Evolutionary conservation across 768 basidiomycete genomes (phyloP).

Genomic region (Pleurotus pulmonarius): DNA sequence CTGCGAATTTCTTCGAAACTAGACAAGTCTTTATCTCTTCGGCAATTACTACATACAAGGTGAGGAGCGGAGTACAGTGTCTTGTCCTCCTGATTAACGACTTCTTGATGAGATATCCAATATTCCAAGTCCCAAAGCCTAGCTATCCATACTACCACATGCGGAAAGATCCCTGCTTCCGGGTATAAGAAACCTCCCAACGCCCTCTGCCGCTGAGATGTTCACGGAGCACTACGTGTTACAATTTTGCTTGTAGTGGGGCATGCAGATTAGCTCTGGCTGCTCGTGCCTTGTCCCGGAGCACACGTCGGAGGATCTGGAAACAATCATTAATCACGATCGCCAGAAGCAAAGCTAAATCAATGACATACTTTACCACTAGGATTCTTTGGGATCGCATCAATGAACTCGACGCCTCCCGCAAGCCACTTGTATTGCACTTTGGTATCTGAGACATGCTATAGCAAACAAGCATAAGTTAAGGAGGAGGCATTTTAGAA

Average conservation of each 20-base stretch:
- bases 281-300: conserved; percentile 42
- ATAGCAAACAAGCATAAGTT: conserved; percentile 1
- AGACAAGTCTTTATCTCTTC: not conserved
- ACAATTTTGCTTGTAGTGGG: conserved; percentile 1
- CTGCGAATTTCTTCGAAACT: not conserved
- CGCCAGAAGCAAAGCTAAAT: not conserved
- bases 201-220: not conserved
- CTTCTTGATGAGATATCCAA: not conserved
- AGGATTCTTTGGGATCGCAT: conserved; percentile 64
- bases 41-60: not conserved
- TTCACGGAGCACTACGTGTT: not conserved
- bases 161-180: not conserved
- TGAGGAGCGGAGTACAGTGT: not conserved
- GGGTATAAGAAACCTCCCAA: not conserved
- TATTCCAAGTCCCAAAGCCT: not conserved
- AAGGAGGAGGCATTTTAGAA: not conserved
- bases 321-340: conserved; percentile 11
- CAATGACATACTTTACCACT: conserved; percentile 55
- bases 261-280: not conserved
- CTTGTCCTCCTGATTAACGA: not conserved
- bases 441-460: conserved; percentile 60
- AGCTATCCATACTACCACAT: not conserved
- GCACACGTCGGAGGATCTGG: conserved; percentile 40
- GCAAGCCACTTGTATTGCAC: conserved; percentile 56
- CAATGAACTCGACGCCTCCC: conserved; percentile 61